Evolutionary conservation across 75 land plant genomes (phyloP).

Genomic region (Ceratopteris richardii): DNA sequence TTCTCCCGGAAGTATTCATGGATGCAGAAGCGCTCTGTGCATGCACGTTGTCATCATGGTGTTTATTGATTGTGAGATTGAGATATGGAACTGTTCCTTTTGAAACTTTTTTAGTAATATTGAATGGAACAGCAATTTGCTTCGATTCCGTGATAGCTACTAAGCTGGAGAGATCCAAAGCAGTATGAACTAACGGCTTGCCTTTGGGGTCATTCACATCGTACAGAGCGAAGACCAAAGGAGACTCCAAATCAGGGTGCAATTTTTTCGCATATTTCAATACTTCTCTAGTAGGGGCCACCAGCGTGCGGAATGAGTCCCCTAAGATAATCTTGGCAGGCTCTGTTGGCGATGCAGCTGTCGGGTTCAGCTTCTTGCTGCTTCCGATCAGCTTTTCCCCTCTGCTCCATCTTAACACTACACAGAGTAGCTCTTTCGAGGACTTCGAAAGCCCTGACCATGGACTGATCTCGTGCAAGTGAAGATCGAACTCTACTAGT

Average conservation of each 20-base stretch:
- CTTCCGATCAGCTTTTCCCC: slow-evolving; percentile 3
- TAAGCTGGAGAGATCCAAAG: slow-evolving; percentile 7
- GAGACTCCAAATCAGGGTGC: background rate
- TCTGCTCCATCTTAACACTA: slow-evolving; percentile 4
- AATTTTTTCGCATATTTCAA: background rate
- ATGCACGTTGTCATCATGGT: background rate
- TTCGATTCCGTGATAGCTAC: background rate
- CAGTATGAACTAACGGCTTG: slow-evolving; percentile 6
- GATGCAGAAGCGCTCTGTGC: background rate
- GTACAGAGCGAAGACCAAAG: slow-evolving; percentile 2
- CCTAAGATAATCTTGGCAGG: background rate
- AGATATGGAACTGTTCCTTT: background rate
- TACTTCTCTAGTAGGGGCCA: background rate
- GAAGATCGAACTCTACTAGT: slow-evolving; percentile 2
- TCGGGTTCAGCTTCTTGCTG: background rate
- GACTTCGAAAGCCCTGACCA: slow-evolving; percentile 1
- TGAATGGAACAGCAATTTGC: background rate
- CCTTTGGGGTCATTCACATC: slow-evolving; percentile 2
- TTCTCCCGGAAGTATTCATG: background rate
- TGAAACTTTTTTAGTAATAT: slow-evolving; percentile 5
- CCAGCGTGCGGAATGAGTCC: background rate
- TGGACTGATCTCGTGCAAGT: slow-evolving; percentile 11
- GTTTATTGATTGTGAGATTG: background rate
- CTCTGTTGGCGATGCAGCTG: background rate
- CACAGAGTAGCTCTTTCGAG: background rate